Evolutionary conservation across 139 green algal genomes (phyloP).

Genomic region (Asterochloris erici): DNA sequence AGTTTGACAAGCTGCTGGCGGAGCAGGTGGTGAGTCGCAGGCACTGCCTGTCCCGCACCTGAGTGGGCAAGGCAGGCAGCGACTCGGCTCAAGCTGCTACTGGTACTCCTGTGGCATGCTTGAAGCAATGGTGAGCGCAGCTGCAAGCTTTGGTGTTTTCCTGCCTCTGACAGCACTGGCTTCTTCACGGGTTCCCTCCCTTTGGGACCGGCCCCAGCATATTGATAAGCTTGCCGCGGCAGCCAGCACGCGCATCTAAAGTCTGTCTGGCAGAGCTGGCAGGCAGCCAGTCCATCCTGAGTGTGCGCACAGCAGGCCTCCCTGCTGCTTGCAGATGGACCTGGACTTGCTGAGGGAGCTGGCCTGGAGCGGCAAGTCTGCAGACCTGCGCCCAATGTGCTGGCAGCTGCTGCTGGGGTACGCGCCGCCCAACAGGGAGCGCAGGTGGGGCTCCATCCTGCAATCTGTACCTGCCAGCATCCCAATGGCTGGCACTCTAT

Average conservation of each 20-base stretch:
- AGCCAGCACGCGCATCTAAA: too few species aligned
- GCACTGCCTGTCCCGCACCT: not conserved
- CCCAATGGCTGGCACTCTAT: not conserved
- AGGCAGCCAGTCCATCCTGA: not conserved
- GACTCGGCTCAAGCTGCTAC: not conserved
- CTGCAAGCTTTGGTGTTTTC: too few species aligned
- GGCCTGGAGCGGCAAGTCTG: conserved; percentile 85
- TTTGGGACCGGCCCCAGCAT: too few species aligned
- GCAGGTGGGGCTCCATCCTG: conserved; percentile 20
- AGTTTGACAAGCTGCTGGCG: conserved; percentile 65
- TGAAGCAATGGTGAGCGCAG: not conserved
- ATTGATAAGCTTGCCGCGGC: too few species aligned
- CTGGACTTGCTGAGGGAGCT: conserved; percentile 84
- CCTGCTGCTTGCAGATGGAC: conserved; percentile 53
- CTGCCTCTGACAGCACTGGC: too few species aligned
- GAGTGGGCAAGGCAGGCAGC: not conserved
- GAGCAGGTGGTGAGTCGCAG: conserved; percentile 42
- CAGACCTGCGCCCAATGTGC: conserved; percentile 66
- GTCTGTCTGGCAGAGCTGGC: too few species aligned
- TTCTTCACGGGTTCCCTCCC: too few species aligned
- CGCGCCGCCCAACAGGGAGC: conserved; percentile 69
- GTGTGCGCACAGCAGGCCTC: not conserved
- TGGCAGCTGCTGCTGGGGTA: conserved; percentile 98
- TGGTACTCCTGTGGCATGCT: not conserved
- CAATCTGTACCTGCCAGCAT: too few species aligned